Base-by-base conservation (phyloP, 192 early-diverging fungal species). In the Coemansia sp. region DNA sequence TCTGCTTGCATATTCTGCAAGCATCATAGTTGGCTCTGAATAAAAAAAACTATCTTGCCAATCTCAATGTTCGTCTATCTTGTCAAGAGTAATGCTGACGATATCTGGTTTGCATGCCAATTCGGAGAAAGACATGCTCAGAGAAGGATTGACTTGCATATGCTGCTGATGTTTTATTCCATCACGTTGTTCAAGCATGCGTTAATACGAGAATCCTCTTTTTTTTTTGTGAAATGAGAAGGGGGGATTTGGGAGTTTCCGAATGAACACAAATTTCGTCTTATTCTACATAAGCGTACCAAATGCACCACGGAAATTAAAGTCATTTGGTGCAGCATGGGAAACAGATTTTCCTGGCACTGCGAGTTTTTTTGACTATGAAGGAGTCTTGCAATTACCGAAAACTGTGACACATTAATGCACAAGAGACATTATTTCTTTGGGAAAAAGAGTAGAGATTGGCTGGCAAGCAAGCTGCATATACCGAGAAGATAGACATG, bases 241-340 rank as follows among this genome's bases (percentile, higher is more conserved):
- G n/a, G n/a, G n/a, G n/a, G n/a, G n/a, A n/a, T n/a, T n/a, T n/a
- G n/a, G n/a, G n/a, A n/a, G n/a, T n/a, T n/a, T n/a, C n/a, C n/a
- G n/a, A n/a, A n/a, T n/a, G n/a, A n/a, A n/a, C n/a, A n/a, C n/a
- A n/a, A n/a, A n/a, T n/a, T 39, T 17, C 38, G 17, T n/a, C n/a
- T 17, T 39, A 39, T 39, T 39, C 38, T 39, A 39, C 38, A 39
- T 19, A 17, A n/a, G n/a, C n/a, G n/a, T n/a, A n/a, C n/a, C n/a
- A 39, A 39, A 4, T 47, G 45, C 45, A 8, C n/a, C 26, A 29
- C 27, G 45, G 45, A 47, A 47, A 47, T 47, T 47, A 47, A 47
- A 47, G 45, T 11, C 26, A 30, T 44, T 22, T 22, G n/a, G 14
- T 39, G n/a, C 6, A 1, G 6, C 15, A 39, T n/a, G n/a, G n/a